A percentile compares a stretch with the other conserved stretches of the same genome.
Conservation (phyloP, 2,329 filamentous ascomycete species). For the Fusarium equiseti region DNA sequence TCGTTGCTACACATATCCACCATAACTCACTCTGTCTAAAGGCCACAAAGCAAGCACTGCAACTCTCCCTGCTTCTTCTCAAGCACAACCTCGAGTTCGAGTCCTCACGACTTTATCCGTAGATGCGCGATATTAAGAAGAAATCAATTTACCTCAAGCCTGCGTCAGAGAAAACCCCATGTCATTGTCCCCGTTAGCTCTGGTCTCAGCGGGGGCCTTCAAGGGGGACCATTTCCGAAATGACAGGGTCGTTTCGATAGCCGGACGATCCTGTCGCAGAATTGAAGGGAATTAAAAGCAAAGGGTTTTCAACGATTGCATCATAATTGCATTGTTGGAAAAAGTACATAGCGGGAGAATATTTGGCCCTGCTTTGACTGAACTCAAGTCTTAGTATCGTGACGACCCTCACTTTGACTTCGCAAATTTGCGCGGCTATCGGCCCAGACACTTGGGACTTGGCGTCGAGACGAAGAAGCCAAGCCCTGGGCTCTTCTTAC, state of each 20-base stretch:
- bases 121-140: conserved; percentile 8
- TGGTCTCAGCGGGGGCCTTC: conserved; percentile 14
- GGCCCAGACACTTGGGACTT: background rate
- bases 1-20: background rate
- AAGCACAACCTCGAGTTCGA: background rate
- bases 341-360: background rate
- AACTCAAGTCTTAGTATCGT: background rate
- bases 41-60: background rate
- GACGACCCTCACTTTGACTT: background rate
- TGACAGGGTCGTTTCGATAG: conserved; percentile 45
- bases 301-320: conserved; percentile 18
- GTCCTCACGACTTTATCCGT: background rate
- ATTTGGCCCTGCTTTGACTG: background rate
- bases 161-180: conserved; percentile 6
- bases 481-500: conserved; percentile 7
- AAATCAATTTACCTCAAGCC: conserved; percentile 2
- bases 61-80: background rate
- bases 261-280: conserved; percentile 36
- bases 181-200: conserved; percentile 6
- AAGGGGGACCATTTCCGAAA: conserved; percentile 39
- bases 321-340: conserved; percentile 5
- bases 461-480: conserved; percentile 4
- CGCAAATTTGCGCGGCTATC: background rate
- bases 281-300: background rate
- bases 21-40: background rate